Conservation (phyloP, 106 monocot genomes). For the Platanthera zijinensis region DNA sequence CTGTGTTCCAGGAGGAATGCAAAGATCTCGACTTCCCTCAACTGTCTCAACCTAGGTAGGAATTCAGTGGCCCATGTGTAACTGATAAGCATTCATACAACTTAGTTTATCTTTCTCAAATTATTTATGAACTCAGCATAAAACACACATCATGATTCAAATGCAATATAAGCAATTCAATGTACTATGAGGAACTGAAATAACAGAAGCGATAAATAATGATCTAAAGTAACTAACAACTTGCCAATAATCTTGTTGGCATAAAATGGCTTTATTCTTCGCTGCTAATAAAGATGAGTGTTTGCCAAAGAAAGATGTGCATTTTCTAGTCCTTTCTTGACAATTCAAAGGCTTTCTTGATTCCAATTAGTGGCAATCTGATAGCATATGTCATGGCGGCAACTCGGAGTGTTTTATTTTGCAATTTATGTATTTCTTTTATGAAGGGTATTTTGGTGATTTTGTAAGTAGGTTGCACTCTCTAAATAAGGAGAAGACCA, state of each 20-base stretch:
- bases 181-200: background rate
- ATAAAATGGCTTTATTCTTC: background rate
- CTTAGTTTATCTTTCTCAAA: background rate
- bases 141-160: background rate
- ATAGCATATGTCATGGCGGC: too few species aligned
- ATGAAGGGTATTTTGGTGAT: too few species aligned
- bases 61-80: constrained; percentile 7
- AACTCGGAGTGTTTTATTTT: too few species aligned
- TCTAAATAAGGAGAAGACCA: too few species aligned
- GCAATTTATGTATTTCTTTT: too few species aligned
- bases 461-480: too few species aligned
- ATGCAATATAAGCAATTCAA: background rate
- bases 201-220: background rate
- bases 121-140: background rate
- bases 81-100: constrained; percentile 3
- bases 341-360: too few species aligned
- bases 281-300: background rate
- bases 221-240: background rate
- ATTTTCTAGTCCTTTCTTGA: background rate
- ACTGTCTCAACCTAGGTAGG: constrained; percentile 77
- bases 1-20: constrained; percentile 79
- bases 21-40: constrained; percentile 63
- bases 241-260: background rate
- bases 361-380: too few species aligned
- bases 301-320: background rate